Base-by-base conservation (phyloP, 148 eudicot genomes). In the Oxyria digyna region DNA sequence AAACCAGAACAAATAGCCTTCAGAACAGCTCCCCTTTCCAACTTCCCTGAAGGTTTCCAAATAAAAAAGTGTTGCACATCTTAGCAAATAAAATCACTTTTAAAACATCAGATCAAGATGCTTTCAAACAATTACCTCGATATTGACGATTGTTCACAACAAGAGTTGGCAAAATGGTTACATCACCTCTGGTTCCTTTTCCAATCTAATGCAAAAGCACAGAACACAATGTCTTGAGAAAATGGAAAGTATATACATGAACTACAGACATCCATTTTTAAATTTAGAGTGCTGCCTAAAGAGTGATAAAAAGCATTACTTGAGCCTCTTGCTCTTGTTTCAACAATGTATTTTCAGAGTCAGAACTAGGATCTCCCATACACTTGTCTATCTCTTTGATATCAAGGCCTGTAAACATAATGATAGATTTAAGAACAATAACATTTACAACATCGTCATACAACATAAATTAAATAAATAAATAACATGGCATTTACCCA, bases 1-100 rank as follows among this genome's bases (percentile, higher is more conserved):
- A 94, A 94, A 79, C 98, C 98, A 65, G 98, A 73, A 77, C 96
- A 94, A 32, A 94, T 83, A 69, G 99, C 99, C 82, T 91, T 94
- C 76, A 87, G 68, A 29, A 89, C 98, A 71, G 96, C 96, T 74
- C 91, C 96, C 80, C 84, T 90, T 83, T 88, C 97, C 86, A 94
- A 79, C 82, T 89, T 94, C 59, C 98, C 98, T 94, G 90, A 27
- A 81, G 57, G 33, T 37, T 75, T 18, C 62, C 49, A 15, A 55
- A 63, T 74, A 43, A n/a, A n/a, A 77, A 67, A 13, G 62, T 57
- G 74, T 27, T 35, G 46, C 69, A 66, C 6, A 59, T 14, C 37
- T 59, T 27, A 59, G 37, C 38, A 29, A 29, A 59, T 59, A 29
- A 27, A 29, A 57, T 31, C 27, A 57, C 38, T 59, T 59, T 21